phyloP scores from a whole-genome alignment of 208 protist species.

The Trichomonas tenax region DNA sequence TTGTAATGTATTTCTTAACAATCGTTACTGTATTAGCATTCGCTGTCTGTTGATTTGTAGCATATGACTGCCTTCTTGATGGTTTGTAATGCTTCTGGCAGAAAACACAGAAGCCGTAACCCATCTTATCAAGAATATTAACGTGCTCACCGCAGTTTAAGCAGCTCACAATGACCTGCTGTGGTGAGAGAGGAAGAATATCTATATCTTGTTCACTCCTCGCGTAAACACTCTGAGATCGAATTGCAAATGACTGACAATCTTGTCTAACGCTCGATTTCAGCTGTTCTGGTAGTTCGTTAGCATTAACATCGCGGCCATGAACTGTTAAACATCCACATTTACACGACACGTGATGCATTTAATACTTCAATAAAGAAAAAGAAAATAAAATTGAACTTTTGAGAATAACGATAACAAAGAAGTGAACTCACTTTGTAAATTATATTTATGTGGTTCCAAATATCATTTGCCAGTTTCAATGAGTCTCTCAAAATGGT shows the following conservation, averaged over 20 bases:
- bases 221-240: not conserved
- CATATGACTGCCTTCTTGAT: not conserved
- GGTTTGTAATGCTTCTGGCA: not conserved
- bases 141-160: not conserved
- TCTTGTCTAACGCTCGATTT: not conserved
- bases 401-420: no score
- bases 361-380: not conserved
- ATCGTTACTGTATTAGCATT: not conserved
- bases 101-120: not conserved
- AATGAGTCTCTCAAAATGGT: no score
- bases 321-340: not conserved
- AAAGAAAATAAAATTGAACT: no score
- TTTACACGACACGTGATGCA: not conserved
- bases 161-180: not conserved
- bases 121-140: not conserved
- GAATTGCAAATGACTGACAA: not conserved
- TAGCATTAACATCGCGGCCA: not conserved
- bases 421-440: no score
- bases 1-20: not conserved
- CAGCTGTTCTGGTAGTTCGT: not conserved
- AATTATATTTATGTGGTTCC: no score
- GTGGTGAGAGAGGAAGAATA: not conserved
- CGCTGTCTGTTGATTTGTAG: not conserved
- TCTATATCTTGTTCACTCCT: not conserved
- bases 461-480: no score